Base-by-base conservation (phyloP, 2,329 filamentous ascomycete genomes). In the Blumeria hordei region DNA sequence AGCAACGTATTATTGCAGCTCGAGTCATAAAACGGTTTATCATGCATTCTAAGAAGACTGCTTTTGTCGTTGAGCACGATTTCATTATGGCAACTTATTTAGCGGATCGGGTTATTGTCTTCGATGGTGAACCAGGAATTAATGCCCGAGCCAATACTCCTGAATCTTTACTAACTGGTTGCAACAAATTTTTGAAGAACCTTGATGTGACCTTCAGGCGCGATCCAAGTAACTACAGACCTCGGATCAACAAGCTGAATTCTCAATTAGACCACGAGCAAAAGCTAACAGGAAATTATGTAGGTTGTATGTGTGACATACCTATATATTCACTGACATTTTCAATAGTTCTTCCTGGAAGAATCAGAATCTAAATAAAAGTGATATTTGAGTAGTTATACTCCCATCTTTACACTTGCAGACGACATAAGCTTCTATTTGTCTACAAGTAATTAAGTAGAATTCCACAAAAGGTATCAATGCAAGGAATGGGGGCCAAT, bases 41-140 rank as follows among this genome's bases (percentile, higher is more conserved):
- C 71, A 98, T 98, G 92, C 90, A 98, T 74, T 82, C 88, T 64
- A 96, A 96, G 81, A 96, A 96, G 80, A 98, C 92, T 0, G 92
- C 92, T 53, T 98, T 98, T 69, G 81, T 98, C 62, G 90, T 98
- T 68, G 92, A 98, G 80, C 92, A 98, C 83, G 92, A 98, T 77
- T 96, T 98, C 74, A 94, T 96, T 73, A 95, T 96, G 88, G 78
- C 77, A 49, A 80, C 76, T 16, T 78, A 78, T 62, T 73, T 80
- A 54, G 78, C 92, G 49, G 93, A 98, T 66, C 85, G 92, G 62
- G 92, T 98, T 69, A 98, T 98, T 65, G 92, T 98, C 65, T 98
- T 98, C 65, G 92, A 96, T 66, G 92, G 93, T 63, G 67, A 93
- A 71, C 92, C 93, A 52, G 92, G 88, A 65, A 76, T 94, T 62